Evolutionary conservation across 1,139 yeast species (phyloP), one percentile per base, ranked within the genome.

Genomic region (Scheffersomyces titani): DNA sequence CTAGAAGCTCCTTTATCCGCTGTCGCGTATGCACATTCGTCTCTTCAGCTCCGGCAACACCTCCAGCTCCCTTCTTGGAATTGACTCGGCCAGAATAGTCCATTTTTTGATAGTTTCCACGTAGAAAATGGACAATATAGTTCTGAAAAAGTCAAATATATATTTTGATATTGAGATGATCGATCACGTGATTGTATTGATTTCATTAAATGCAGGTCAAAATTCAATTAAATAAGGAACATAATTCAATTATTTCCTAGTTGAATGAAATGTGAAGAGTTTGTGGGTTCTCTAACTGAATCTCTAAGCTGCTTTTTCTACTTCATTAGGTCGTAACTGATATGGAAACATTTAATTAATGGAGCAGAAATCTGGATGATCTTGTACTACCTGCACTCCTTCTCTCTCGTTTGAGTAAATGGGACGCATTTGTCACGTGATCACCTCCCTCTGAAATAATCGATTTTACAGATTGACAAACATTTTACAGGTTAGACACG

Each of bases 1-100:
- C 76, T 45, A 91, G 80, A 50, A 91, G 80, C 65, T 88, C 87
- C 50, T 85, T 79, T 30, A 90, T 80, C 40, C 96, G 77, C 58
- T 86, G 84, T 57, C 86, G 78, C 44, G 92, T 77, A 56, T 88
- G 88, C 0, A 86, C 85, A 64, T 89, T 88, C 6, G 88, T 78
- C 64, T 88, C 92, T 51, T 84, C 84, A 45, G 76, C 70, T 21
- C 89, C 90, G 3, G 96, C 96, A 20, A 90, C 80, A 1, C 96
- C 97, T 56, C 97, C 97, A 1, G 78, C 75, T 2, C 83, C 82
- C 57, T 77, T 74, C 60, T 78, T 80, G 57, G 82, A 74, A 67
- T 76, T 74, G 47, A 77, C 80, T 59, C 84, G 64, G 49, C 71
- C 77, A 13, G 82, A 76, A 63, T 80, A 80, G 66, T 80, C 83